Conservation (phyloP, 2,329 filamentous ascomycete genomes). For the Lachnellula subtilissima region DNA sequence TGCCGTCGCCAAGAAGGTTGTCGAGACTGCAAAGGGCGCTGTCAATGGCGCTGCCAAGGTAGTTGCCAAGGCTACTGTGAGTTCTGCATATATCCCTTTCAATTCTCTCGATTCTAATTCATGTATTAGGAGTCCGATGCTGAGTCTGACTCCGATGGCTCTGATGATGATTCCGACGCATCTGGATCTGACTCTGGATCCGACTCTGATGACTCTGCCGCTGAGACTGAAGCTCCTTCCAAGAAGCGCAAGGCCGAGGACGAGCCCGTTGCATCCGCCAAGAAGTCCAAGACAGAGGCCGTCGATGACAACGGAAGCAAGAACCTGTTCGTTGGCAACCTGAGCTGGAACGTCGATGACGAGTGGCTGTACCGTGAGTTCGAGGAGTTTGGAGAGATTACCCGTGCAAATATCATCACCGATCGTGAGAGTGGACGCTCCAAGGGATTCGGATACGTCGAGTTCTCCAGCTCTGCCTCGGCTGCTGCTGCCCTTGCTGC, state of each 20-base stretch:
- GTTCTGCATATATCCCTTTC: slow-evolving; percentile 5
- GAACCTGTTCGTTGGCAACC: slow-evolving; percentile 68
- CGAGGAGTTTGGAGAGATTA: slow-evolving; percentile 61
- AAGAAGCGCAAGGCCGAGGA: slow-evolving; percentile 58
- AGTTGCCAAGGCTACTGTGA: slow-evolving; percentile 29
- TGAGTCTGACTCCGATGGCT: slow-evolving; percentile 7
- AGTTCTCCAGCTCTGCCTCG: slow-evolving; percentile 56
- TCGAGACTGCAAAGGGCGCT: slow-evolving; percentile 23
- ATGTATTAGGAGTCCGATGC: background rate
- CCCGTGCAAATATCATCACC: slow-evolving; percentile 60
- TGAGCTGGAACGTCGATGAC: slow-evolving; percentile 73
- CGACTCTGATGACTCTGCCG: slow-evolving; percentile 25
- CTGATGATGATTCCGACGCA: slow-evolving; percentile 16
- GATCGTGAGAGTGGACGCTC: slow-evolving; percentile 63
- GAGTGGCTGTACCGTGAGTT: slow-evolving; percentile 67
- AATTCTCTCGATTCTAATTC: slow-evolving; percentile 12
- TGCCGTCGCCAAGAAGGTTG: slow-evolving; percentile 21
- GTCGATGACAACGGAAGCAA: slow-evolving; percentile 40
- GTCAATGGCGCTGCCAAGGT: slow-evolving; percentile 29
- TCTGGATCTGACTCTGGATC: slow-evolving; percentile 22
- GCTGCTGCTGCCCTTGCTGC: slow-evolving; percentile 59
- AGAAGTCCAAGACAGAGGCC: slow-evolving; percentile 49
- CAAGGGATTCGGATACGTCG: slow-evolving; percentile 71
- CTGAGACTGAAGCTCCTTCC: slow-evolving; percentile 35
- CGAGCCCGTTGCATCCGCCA: slow-evolving; percentile 38